Evolutionary conservation across 2,329 filamentous ascomycete species (phyloP).

Genomic region (Ophiostoma populinum): DNA sequence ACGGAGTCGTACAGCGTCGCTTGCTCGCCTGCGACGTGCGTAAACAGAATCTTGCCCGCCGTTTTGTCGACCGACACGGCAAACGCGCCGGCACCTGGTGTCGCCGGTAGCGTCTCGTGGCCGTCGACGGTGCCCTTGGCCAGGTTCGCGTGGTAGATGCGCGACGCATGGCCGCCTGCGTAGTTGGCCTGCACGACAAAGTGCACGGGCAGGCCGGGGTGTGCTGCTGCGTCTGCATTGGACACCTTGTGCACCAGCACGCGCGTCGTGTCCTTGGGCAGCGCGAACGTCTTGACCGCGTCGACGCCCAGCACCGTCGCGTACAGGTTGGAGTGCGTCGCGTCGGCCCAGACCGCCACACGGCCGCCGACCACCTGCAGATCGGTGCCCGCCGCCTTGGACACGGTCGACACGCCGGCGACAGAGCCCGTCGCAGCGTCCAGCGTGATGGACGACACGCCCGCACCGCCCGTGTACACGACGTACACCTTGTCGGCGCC

Average conservation of each 20-base stretch:
- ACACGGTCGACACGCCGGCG: too few species aligned
- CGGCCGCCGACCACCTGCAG: too few species aligned
- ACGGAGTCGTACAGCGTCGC: conserved; percentile 56
- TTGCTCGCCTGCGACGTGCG: conserved; percentile 60
- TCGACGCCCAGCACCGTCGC: conserved; percentile 62
- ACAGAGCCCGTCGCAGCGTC: too few species aligned
- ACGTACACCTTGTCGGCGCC: conserved; percentile 55
- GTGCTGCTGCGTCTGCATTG: conserved; percentile 26
- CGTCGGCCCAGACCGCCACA: too few species aligned
- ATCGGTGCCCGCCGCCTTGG: too few species aligned
- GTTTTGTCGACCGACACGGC: conserved; percentile 48
- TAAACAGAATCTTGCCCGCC: conserved; percentile 56
- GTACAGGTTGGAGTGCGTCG: too few species aligned
- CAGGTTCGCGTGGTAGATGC: conserved; percentile 64
- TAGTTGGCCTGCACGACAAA: conserved; percentile 74
- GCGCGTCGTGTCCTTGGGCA: conserved; percentile 6
- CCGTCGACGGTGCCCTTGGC: conserved; percentile 50
- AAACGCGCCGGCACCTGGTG: conserved; percentile 56
- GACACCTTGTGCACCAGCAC: conserved; percentile 7
- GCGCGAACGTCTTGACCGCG: conserved; percentile 30
- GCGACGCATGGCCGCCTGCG: conserved; percentile 37
- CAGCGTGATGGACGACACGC: too few species aligned
- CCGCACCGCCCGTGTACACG: conserved; percentile 55
- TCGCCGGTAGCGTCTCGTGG: conserved; percentile 60
- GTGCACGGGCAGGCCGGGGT: too few species aligned